phyloP scores from a whole-genome alignment of 768 basidiomycete genomes.

The Dictyophora rubrovolvata region DNA sequence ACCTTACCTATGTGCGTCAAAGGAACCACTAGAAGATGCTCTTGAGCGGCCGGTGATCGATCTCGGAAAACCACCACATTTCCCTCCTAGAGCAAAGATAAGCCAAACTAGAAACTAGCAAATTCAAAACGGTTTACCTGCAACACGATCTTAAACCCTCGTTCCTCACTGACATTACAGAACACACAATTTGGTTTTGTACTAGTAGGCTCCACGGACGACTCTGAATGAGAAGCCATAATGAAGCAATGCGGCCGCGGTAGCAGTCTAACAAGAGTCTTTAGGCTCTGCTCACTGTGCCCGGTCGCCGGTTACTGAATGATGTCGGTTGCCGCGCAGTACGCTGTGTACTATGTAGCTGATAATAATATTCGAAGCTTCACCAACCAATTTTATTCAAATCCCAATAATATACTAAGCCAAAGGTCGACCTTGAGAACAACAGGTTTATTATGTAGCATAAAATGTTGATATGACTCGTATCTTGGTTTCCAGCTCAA shows the following conservation, averaged over 20 bases:
- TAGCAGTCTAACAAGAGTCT: no score
- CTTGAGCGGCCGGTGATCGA: conserved; percentile 22
- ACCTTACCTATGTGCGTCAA: conserved; percentile 26
- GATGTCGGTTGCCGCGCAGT: no score
- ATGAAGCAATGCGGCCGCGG: no score
- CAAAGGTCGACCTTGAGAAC: conserved; percentile 77
- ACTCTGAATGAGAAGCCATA: background rate
- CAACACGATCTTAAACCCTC: conserved; percentile 26
- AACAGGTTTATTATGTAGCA: conserved; percentile 73
- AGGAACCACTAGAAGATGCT: conserved; percentile 29
- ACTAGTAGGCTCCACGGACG: background rate
- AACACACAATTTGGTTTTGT: conserved; percentile 21
- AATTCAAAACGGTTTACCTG: conserved; percentile 18
- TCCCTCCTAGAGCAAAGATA: conserved; percentile 18
- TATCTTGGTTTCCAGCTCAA: background rate
- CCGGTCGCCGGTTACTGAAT: no score
- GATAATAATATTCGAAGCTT: no score
- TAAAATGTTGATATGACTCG: background rate
- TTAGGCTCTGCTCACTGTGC: no score
- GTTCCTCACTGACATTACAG: conserved; percentile 21
- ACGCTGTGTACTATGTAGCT: no score
- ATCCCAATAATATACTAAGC: no score
- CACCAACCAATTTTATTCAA: no score
- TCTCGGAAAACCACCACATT: conserved; percentile 26
- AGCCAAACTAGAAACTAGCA: background rate